Evolutionary conservation across 352 stramenopile species (phyloP), one percentile per base, ranked within the genome.

Genomic region (Pythium dissotocum): DNA sequence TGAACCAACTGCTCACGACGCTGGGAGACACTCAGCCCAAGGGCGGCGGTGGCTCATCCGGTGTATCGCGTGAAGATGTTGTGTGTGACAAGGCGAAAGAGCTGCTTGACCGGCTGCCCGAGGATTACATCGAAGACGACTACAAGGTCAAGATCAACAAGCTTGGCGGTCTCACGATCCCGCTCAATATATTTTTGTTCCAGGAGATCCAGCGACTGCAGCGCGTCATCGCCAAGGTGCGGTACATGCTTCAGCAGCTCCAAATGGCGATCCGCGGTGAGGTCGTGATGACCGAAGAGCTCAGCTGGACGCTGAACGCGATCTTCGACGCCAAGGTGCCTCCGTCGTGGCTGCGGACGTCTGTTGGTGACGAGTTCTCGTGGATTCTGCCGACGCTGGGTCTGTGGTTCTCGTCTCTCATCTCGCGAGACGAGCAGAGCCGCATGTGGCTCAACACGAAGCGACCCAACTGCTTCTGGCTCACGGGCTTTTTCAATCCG

Each of bases 101-200:
- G 69, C 83, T 99, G 61, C 80, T 98, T 1, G 88, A 97, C 30
- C 75, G 94, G 6, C 79, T 99, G 58, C 97, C 97, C 10, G 94
- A 98, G 55, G 94, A 99, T 75, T 99, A 99, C 78, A 87, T 95
- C 57, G 96, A 99, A 72, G 97, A 99, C 72, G 96, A 99, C 65
- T 99, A 99, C 84, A 99, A 98, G 69, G 83, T 83, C 59, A 98
- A 98, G 77, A 98, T 99, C 70, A 91, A 95, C 71, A 87, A 87
- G 48, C 78, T 90, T 3, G 85, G 87, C 4, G 97, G 97, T 0
- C 90, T 99, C 52, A 90, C 91, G 54, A 94, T 98, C 56, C 97
- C 97, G 26, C 87, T 99, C 64, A 99, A 99, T 67, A 99, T 99
- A 61, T 99, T 99, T 75, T 78, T 99, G 26, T 99, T 98, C 82